Evolutionary conservation across 148 eudicot genomes (phyloP).

Genomic region (Beta vulgaris): DNA sequence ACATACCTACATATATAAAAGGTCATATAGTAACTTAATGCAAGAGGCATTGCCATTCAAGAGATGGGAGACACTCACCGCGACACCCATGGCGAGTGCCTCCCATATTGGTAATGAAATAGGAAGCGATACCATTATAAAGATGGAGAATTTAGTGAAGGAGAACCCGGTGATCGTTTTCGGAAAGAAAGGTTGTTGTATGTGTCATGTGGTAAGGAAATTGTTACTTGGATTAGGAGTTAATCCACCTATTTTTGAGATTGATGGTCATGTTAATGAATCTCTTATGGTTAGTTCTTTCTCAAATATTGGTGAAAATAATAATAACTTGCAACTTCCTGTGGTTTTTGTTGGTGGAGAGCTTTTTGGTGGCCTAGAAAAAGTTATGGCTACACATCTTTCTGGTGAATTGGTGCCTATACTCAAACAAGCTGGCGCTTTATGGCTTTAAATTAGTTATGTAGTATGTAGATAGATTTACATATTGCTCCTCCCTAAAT

Average conservation of each 20-base stretch:
- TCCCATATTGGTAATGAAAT: background rate
- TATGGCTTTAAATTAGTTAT: slow-evolving; percentile 54
- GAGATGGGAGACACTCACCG: slow-evolving; percentile 33
- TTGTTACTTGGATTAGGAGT: slow-evolving; percentile 63
- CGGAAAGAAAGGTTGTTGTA: slow-evolving; percentile 67
- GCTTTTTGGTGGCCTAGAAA: slow-evolving; percentile 73
- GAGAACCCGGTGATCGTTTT: slow-evolving; percentile 71
- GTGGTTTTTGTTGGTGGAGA: slow-evolving; percentile 73
- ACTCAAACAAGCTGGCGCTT: slow-evolving; percentile 66
- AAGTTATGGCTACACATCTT: slow-evolving; percentile 70
- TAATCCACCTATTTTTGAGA: slow-evolving; percentile 54
- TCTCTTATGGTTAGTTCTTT: slow-evolving; percentile 31
- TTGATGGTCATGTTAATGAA: slow-evolving; percentile 40
- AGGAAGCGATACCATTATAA: background rate
- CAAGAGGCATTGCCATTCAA: slow-evolving; percentile 48
- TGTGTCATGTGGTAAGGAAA: slow-evolving; percentile 72
- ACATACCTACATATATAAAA: too few species aligned
- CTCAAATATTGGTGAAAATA: slow-evolving; percentile 7
- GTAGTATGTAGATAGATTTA: too few species aligned
- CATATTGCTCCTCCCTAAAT: too few species aligned
- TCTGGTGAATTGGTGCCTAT: slow-evolving; percentile 79
- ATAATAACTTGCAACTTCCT: slow-evolving; percentile 43
- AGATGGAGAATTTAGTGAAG: slow-evolving; percentile 31
- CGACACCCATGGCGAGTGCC: slow-evolving; percentile 21
- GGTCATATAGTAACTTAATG: slow-evolving; percentile 25